Evolutionary conservation across 2,329 filamentous ascomycete species (phyloP), one percentile per base, ranked within the genome.

Genomic region (Juglanconis juglandina): DNA sequence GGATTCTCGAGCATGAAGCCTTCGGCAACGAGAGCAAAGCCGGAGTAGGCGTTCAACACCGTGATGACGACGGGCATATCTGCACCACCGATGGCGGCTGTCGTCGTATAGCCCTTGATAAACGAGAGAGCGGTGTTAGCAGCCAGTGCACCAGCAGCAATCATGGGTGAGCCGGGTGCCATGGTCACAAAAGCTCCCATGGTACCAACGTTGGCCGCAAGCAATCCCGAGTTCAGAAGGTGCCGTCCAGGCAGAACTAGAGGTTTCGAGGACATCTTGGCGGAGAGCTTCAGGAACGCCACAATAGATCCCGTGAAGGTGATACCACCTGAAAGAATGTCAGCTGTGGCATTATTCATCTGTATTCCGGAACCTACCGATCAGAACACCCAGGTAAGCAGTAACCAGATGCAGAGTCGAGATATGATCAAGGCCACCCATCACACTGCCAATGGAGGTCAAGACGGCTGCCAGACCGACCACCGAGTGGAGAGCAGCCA

Each of bases 1-100:
- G 92, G 86, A 61, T 96, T 96, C 66, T 95, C 87, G 13, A 96
- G 80, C 92, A 96, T 96, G 72, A 96, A 88, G 0, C 92, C 92
- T 73, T 96, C 92, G 0, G 92, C 92, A 0, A 96, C 91, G 2
- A 96, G 81, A 0, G 92, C 92, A 60, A 96, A 96, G 11, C 92
- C 92, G 52, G 90, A 94, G 71, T 96, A 96, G 0, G 92, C 92
- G 67, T 96, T 96, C 24, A 96, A 76, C 1, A 96, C 92, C 0
- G 91, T 96, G 64, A 96, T 96, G 37, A 95, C 91, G 5, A 96
- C 91, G 75, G 85, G 92, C 92, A 96, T 96, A 69, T 96, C 92
- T 11, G 92, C 92, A n/a, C 92, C 92, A 30, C 92, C 92, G 68
- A 96, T 96, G 0, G 91, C 91, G 2, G 92, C 84, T 0, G 92